These are phyloP conservation scores for Phalaenopsis equestris DNA, from an alignment of 106 monocot species.

Conservation along the genomic window DNA sequence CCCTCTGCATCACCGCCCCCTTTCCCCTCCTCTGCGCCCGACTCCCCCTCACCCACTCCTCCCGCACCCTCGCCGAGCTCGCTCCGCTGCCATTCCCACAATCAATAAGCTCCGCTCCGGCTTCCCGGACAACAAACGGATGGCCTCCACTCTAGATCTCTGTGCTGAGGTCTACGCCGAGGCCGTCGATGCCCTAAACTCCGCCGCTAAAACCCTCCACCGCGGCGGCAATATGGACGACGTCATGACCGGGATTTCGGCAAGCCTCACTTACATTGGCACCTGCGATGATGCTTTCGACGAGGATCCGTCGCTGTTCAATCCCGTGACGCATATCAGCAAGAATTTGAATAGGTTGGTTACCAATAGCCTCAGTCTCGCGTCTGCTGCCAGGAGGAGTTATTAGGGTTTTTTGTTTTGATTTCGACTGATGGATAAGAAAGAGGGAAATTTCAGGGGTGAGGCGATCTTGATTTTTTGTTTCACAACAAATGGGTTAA, in stretches of 20 bases:
- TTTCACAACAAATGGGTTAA: no score
- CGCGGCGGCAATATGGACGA: not conserved
- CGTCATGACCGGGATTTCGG: not conserved
- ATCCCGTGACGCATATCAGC: not conserved
- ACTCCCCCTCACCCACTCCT: not conserved
- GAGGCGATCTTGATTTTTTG: no score
- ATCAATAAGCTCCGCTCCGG: not conserved
- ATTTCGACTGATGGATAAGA: no score
- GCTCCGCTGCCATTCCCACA: not conserved
- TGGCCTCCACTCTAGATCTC: not conserved
- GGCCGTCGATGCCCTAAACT: not conserved
- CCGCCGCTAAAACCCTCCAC: not conserved
- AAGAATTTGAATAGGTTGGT: not conserved
- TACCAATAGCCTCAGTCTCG: constrained; percentile 3
- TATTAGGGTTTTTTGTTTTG: no score
- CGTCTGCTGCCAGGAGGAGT: not conserved
- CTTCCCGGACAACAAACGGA: not conserved
- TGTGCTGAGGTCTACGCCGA: not conserved
- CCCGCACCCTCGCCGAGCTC: not conserved
- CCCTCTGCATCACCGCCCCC: not conserved
- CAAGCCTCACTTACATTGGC: not conserved
- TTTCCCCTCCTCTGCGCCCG: not conserved
- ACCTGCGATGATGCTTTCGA: constrained; percentile 6
- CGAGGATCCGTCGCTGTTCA: constrained; percentile 1
- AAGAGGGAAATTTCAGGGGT: no score